Conservation (phyloP, 2,329 filamentous ascomycete species). For the Pseudofabraea citricarpa region DNA sequence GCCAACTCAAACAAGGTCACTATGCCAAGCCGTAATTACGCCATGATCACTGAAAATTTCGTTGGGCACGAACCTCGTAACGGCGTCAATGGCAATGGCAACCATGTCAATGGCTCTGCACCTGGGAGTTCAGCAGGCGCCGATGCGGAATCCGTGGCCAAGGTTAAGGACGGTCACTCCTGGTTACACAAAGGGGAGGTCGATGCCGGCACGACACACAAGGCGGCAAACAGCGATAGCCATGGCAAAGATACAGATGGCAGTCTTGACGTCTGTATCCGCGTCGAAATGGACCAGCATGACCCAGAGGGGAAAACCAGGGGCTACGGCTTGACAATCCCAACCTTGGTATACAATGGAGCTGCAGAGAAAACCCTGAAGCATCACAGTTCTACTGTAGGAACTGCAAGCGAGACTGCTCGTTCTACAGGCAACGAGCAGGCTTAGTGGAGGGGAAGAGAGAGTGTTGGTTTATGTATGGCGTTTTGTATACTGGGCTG, state of each 20-base stretch:
- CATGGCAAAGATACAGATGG: constrained; percentile 53
- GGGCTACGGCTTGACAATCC: constrained; percentile 83
- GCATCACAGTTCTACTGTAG: constrained; percentile 13
- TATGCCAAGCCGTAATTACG: constrained; percentile 91
- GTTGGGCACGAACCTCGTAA: constrained; percentile 42
- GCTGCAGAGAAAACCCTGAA: constrained; percentile 13
- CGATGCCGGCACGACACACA: constrained; percentile 73
- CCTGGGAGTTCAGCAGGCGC: constrained; percentile 4
- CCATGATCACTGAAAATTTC: constrained; percentile 84
- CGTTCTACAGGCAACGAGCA: neutral
- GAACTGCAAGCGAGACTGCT: neutral
- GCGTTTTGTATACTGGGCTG: no score
- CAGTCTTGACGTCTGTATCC: constrained; percentile 75
- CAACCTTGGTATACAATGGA: constrained; percentile 32
- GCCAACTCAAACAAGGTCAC: constrained; percentile 75
- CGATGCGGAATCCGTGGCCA: constrained; percentile 21
- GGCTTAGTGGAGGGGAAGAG: neutral
- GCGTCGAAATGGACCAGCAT: constrained; percentile 82
- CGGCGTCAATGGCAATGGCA: constrained; percentile 29
- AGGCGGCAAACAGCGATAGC: constrained; percentile 54
- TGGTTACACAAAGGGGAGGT: constrained; percentile 73
- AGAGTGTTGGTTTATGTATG: neutral
- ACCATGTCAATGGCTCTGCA: constrained; percentile 4
- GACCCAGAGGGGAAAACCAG: constrained; percentile 75
- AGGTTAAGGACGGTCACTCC: constrained; percentile 61